Evolutionary conservation across 108 stramenopile species (phyloP).

Genomic region (Schizochytrium sp.): DNA sequence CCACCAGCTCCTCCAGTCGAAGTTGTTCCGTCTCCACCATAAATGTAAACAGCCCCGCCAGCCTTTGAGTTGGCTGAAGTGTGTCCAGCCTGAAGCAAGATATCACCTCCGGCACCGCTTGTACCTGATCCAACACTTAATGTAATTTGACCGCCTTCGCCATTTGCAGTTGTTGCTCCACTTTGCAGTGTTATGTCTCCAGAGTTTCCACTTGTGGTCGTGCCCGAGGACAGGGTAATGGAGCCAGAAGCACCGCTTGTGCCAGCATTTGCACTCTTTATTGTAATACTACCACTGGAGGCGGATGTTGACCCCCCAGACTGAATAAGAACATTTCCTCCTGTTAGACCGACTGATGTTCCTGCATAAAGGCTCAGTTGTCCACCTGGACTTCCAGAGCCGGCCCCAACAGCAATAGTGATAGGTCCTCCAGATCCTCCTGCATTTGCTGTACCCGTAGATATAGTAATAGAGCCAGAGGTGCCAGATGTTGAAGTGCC

Average conservation of each 20-base stretch:
- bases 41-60: background rate
- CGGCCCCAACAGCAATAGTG: background rate
- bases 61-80: conserved; percentile 15
- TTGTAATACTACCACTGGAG: conserved; percentile 64
- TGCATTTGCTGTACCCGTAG: conserved; percentile 59
- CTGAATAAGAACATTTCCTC: conserved; percentile 59
- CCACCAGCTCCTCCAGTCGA: background rate
- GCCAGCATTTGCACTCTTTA: conserved; percentile 69
- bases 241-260: conserved; percentile 66
- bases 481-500: background rate
- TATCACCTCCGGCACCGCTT: conserved; percentile 67
- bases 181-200: conserved; percentile 68
- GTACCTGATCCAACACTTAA: conserved; percentile 61
- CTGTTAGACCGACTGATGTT: conserved; percentile 41
- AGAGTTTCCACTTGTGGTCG: conserved; percentile 64
- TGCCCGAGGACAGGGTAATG: conserved; percentile 68
- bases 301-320: conserved; percentile 55
- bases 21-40: conserved; percentile 10
- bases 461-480: conserved; percentile 49
- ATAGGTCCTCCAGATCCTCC: conserved; percentile 60
- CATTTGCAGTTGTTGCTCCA: conserved; percentile 55
- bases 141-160: conserved; percentile 37
- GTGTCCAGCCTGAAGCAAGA: conserved; percentile 45
- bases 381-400: too few relatives aligned
- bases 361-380: conserved; percentile 22